These are phyloP conservation scores for Gentiana macrophylla DNA, from an alignment of 257 asterid genomes.

Conservation along the genomic window DNA sequence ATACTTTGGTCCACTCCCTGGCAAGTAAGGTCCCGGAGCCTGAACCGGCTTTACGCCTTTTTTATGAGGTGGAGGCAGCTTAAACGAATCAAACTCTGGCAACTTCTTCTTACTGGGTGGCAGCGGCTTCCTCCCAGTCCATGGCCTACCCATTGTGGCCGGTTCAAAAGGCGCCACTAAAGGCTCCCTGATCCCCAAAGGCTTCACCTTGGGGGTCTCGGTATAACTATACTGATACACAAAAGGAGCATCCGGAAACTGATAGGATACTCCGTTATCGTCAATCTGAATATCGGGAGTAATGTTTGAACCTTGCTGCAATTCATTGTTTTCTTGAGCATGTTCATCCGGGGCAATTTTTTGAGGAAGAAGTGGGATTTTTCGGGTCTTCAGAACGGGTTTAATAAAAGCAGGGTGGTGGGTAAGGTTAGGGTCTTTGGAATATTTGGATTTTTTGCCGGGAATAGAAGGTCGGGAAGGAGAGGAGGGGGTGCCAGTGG, in stretches of 20 bases:
- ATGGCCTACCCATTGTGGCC: constrained; percentile 62
- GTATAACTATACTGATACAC: constrained; percentile 90
- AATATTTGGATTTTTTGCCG: constrained; percentile 71
- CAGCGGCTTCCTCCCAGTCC: constrained; percentile 79
- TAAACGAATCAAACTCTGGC: constrained; percentile 82
- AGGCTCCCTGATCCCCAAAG: constrained; percentile 72
- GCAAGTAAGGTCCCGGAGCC: constrained; percentile 83
- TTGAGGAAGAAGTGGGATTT: constrained; percentile 12
- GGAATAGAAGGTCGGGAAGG: constrained; percentile 87
- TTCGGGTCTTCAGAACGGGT: constrained; percentile 25
- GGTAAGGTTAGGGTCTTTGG: constrained; percentile 22
- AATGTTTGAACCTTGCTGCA: constrained; percentile 7
- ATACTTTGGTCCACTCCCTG: constrained; percentile 76
- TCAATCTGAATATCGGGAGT: constrained; percentile 42
- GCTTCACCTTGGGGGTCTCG: constrained; percentile 85
- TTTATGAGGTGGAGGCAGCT: constrained; percentile 69
- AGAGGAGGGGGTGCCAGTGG: constrained; percentile 79
- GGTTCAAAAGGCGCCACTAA: constrained; percentile 86
- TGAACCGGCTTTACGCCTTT: constrained; percentile 96
- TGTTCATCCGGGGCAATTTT: not conserved
- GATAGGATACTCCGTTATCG: constrained; percentile 66
- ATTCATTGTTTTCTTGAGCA: not conserved
- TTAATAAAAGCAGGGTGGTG: constrained; percentile 54
- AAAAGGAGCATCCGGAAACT: constrained; percentile 75
- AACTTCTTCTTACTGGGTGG: constrained; percentile 70